Base-by-base conservation (phyloP, 2,329 filamentous ascomycete genomes). In the Leptographium procerum region DNA sequence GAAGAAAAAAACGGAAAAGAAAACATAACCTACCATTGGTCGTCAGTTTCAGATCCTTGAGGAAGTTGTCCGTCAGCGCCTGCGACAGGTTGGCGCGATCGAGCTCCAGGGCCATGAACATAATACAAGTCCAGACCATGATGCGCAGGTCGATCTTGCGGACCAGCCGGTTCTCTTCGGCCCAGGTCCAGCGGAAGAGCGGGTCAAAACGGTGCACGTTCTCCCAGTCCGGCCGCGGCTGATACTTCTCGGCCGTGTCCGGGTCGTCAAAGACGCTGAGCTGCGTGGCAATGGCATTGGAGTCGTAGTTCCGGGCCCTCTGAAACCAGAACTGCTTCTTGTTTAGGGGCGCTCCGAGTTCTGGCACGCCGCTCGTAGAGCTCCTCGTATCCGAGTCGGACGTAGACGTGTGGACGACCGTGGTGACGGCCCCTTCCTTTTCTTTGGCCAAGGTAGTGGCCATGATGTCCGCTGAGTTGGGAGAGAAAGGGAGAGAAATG, bases 101-200 rank as follows among this genome's bases (percentile, higher is more conserved):
- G 0, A 80, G 68, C 60, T 82, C 77, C 31, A 82, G 71, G 0
- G 74, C 70, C 64, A 77, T 75, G 62, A 78, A 78, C 73, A 76
- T 77, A 60, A 78, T 64, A 40, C 77, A 77, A 1, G 72, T 67
- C 69, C 73, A 79, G 3, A 75, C 58, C 73, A 77, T 76, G 56
- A 73, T 71, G 24, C 66, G 62, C 1, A 69, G 66, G 64, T 69
- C 67, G 45, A 80, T 74, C 71, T 81, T 83, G 55, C 75, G 69
- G 4, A 75, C 63, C 0, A 75, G 59, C 1, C 61, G 61, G 56
- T 67, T 59, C 52, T 75, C 73, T 56, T 75, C 73, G 9, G 64
- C 62, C 71, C 71, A 75, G 0, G 71, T 72, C 74, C 73, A 76
- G 48, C 74, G 64, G 0, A 72, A 70, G 0, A 71, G 63, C 0